Conservation (phyloP, 192 early-diverging fungal species). For the Coemansia aciculifera region DNA sequence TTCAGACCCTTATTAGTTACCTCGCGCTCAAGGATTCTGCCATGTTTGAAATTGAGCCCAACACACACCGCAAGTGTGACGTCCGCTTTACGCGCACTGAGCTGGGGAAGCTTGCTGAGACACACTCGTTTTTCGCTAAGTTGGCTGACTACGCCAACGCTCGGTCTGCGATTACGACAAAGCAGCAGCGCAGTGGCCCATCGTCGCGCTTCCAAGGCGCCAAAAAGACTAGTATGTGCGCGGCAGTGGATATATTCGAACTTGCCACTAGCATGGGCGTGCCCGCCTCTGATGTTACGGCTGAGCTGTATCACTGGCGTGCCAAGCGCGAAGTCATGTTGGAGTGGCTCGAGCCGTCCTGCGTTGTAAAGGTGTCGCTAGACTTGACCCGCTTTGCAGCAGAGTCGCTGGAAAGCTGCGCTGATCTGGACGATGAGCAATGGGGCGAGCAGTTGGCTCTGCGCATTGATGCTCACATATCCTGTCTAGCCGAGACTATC, state of each 20-base stretch:
- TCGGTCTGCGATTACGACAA: neutral
- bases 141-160: constrained; percentile 17
- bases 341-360: constrained; percentile 47
- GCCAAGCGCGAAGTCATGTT: constrained; percentile 41
- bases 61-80: constrained; percentile 36
- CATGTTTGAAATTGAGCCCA: constrained; percentile 28
- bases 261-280: constrained; percentile 16
- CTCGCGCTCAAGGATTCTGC: constrained; percentile 35
- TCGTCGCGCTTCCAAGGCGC: constrained; percentile 9
- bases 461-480: constrained; percentile 30
- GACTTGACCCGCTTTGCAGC: constrained; percentile 28
- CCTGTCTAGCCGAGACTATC: constrained; percentile 16
- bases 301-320: constrained; percentile 49
- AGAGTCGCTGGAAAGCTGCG: neutral
- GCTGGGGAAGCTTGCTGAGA: constrained; percentile 31
- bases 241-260: constrained; percentile 33
- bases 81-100: constrained; percentile 37
- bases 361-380: constrained; percentile 31
- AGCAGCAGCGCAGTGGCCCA: neutral
- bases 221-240: constrained; percentile 5
- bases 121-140: constrained; percentile 25
- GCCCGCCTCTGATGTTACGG: constrained; percentile 16
- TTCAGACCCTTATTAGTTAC: constrained; percentile 43
- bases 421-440: constrained; percentile 1
- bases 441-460: constrained; percentile 31